Evolutionary conservation across 306 rosid species (phyloP).

Genomic region (Castanospermum australe): DNA sequence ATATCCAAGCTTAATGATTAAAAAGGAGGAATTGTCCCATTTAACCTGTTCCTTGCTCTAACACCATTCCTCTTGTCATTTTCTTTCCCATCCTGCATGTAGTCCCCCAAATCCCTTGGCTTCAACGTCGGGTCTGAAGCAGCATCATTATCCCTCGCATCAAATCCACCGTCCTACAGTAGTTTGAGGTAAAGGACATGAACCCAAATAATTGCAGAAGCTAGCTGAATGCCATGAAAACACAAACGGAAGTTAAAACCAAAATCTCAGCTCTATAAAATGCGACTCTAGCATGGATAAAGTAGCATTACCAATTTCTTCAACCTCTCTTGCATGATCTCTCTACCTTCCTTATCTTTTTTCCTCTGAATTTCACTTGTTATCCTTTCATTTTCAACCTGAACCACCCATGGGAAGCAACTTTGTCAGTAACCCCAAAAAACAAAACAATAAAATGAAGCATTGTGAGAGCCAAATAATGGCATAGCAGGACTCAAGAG

Average conservation of each 20-base stretch:
- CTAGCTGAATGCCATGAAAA: conserved; percentile 96
- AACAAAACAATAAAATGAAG: background rate
- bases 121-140: conserved; percentile 54
- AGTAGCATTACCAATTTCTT: conserved; percentile 79
- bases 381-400: conserved; percentile 85
- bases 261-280: conserved; percentile 54
- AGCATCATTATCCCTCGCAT: conserved; percentile 52
- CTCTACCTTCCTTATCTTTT: conserved; percentile 80
- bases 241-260: conserved; percentile 84
- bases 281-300: conserved; percentile 70
- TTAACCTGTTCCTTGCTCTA: conserved; percentile 67
- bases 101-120: conserved; percentile 52
- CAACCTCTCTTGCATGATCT: conserved; percentile 62
- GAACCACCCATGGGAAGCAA: conserved; percentile 32
- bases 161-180: conserved; percentile 98
- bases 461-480: background rate
- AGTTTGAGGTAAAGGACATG: conserved; percentile 99
- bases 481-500: conserved; percentile 1
- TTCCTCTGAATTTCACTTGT: conserved; percentile 82
- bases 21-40: background rate
- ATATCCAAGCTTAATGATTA: too few relatives aligned
- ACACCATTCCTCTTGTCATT: conserved; percentile 68
- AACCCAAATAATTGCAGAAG: conserved; percentile 99
- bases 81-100: conserved; percentile 54
- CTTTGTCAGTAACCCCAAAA: background rate